These are phyloP conservation scores for Gymnopilus junonius DNA, from an alignment of 768 basidiomycete species.

Conservation along the genomic window DNA sequence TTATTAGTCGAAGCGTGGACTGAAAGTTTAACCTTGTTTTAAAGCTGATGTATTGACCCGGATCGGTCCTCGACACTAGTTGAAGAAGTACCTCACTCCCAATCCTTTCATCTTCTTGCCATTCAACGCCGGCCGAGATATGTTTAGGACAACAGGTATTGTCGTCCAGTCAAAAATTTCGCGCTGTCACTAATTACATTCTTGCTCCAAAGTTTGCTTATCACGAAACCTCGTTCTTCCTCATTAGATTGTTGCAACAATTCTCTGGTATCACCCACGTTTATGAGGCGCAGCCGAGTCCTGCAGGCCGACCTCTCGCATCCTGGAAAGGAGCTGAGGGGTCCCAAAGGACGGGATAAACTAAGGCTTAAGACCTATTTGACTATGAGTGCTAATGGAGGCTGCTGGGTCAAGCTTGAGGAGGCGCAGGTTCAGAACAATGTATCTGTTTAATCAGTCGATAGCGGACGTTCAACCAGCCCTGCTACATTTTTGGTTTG, in stretches of 20 bases:
- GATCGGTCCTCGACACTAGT: slow-evolving; percentile 65
- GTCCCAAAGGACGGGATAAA: slow-evolving; percentile 50
- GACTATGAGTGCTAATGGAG: slow-evolving; percentile 50
- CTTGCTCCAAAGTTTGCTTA: slow-evolving; percentile 61
- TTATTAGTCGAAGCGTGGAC: too few relatives aligned
- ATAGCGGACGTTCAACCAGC: too few relatives aligned
- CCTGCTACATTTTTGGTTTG: too few relatives aligned
- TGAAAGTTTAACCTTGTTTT: neutral
- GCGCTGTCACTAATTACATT: neutral
- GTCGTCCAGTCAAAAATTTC: neutral
- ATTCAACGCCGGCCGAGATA: slow-evolving; percentile 58
- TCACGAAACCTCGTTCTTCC: slow-evolving; percentile 65
- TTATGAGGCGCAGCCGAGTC: slow-evolving; percentile 47
- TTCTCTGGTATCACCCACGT: slow-evolving; percentile 53
- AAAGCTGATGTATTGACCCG: slow-evolving; percentile 66
- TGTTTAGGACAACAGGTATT: slow-evolving; percentile 53
- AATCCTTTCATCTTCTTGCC: slow-evolving; percentile 64
- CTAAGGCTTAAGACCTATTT: slow-evolving; percentile 51
- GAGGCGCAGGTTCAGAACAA: slow-evolving; percentile 15
- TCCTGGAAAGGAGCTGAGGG: slow-evolving; percentile 44
- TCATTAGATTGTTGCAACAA: slow-evolving; percentile 60
- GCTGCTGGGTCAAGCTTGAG: slow-evolving; percentile 32
- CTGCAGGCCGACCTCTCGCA: slow-evolving; percentile 44
- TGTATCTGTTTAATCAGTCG: neutral
- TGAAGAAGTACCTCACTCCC: slow-evolving; percentile 56